A percentile compares a stretch with the other conserved stretches of the same genome.
These are phyloP conservation scores for Lipomyces kockii DNA, from an alignment of 805 yeast genomes.

Conservation along the genomic window DNA sequence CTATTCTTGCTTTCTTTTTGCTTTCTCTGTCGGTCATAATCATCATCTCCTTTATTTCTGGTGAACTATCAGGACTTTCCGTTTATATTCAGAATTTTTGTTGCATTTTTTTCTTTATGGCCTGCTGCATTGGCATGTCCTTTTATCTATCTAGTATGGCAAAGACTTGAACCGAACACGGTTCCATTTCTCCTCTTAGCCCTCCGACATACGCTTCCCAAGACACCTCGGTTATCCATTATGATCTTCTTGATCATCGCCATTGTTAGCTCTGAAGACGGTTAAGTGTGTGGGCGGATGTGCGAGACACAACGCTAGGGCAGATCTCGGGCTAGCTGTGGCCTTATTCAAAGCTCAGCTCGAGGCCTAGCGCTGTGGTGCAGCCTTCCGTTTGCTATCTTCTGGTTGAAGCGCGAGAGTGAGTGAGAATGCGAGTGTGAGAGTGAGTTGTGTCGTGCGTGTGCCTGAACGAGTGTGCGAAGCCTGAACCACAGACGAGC, in stretches of 20 bases:
- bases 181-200: slow-evolving; percentile 7
- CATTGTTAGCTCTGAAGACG: slow-evolving; percentile 21
- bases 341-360: background rate
- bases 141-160: background rate
- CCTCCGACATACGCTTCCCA: background rate
- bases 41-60: slow-evolving; percentile 3
- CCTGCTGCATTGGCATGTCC: background rate
- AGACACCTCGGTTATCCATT: slow-evolving; percentile 8
- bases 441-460: slow-evolving; percentile 21
- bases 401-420: slow-evolving; percentile 24
- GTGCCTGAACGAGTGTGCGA: slow-evolving; percentile 1
- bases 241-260: slow-evolving; percentile 8
- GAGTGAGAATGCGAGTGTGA: slow-evolving; percentile 19
- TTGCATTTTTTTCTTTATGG: background rate
- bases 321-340: background rate
- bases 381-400: slow-evolving; percentile 6
- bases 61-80: background rate
- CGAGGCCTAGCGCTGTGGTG: background rate
- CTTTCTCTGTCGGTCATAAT: background rate
- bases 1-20: background rate
- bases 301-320: background rate
- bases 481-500: background rate
- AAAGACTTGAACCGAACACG: background rate
- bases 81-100: background rate
- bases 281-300: slow-evolving; percentile 9